Percentiles rank a stretch among this genome's conserved stretches.
phyloP scores from a whole-genome alignment of 2,329 filamentous ascomycete genomes.

The Exophiala sideris region DNA sequence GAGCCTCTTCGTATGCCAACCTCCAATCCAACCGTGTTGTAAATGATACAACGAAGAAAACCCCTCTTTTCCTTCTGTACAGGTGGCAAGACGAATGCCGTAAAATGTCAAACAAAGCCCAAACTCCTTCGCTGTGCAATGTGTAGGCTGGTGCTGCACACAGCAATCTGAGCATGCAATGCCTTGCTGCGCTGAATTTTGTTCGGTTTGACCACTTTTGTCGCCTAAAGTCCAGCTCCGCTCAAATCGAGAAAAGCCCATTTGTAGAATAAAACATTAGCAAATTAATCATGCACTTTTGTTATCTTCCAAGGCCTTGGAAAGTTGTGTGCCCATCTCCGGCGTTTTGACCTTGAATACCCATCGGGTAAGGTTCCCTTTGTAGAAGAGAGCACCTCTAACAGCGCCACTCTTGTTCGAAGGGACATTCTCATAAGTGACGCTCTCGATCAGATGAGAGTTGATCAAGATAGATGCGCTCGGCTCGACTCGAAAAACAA shows the following conservation, averaged over 20 bases:
- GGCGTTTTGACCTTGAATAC: conserved; percentile 28
- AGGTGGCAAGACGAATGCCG: not conserved
- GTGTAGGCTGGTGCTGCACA: not conserved
- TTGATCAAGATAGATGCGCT: conserved; percentile 73
- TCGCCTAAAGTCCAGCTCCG: not conserved
- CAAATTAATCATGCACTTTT: conserved; percentile 14
- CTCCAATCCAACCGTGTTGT: not conserved
- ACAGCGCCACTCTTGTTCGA: conserved; percentile 26
- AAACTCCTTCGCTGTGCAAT: conserved; percentile 20
- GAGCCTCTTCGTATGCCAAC: not conserved
- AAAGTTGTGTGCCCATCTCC: conserved; percentile 22
- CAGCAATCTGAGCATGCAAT: conserved; percentile 6
- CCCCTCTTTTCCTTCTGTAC: not conserved
- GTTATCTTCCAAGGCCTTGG: conserved; percentile 25
- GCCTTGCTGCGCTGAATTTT: not conserved
- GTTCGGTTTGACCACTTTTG: not conserved
- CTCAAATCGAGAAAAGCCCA: not conserved
- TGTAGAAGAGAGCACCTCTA: conserved; percentile 22
- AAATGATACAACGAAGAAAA: not conserved
- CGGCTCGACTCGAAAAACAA: conserved; percentile 72
- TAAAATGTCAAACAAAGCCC: not conserved
- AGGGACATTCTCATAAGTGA: conserved; percentile 37
- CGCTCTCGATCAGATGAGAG: conserved; percentile 62
- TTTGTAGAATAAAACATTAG: not conserved
- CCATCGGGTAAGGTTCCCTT: conserved; percentile 24